Base-by-base conservation (phyloP, 352 stramenopile species). In the Phytophthora sansomeana region DNA sequence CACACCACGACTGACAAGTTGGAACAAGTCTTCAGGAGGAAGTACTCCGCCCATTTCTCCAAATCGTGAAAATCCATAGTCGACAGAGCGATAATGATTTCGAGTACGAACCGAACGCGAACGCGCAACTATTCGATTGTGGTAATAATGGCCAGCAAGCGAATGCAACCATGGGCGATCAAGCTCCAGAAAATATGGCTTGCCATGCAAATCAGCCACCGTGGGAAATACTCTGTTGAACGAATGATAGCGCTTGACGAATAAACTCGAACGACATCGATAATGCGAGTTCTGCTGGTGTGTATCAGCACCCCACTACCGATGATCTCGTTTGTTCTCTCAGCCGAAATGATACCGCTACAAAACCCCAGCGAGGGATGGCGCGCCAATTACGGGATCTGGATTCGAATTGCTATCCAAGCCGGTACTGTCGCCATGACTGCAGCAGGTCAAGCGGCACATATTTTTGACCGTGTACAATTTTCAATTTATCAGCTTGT, bases 161-260 rank as follows among this genome's bases (percentile, higher is more conserved):
- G 21, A 35, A 6, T 63, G 14, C 44, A n/a, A n/a, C 44, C 36
- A 14, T 48, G 47, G 19, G 43, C 33, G 13, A 24, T 29, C 4
- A 63, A 47, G 17, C 49, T 75, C 11, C 46, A 63, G 38, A 26
- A 24, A 17, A 56, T n/a, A 11, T 67, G 61, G 53, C 57, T 60
- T 26, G 49, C 41, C 6, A 54, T 66, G 47, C 52, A 67, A 26
- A 63, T 74, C n/a, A 70, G 66, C 46, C 61, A 67, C 3, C 62
- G 61, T 26, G 60, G 67, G 0, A 63, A 70, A 33, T 71, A 64
- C 28, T 75, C 61, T 0, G 67, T 75, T 21, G 52, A 74, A 29
- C 43, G 63, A 13, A 51, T 72, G 19, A 21, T 66, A 14, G 56
- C 56, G 16, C 49, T 72, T 11, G 56, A 67, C n/a, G 51, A 66